Conservation (phyloP, 164 flowering plant genomes). For the Kingdonia uniflora region DNA sequence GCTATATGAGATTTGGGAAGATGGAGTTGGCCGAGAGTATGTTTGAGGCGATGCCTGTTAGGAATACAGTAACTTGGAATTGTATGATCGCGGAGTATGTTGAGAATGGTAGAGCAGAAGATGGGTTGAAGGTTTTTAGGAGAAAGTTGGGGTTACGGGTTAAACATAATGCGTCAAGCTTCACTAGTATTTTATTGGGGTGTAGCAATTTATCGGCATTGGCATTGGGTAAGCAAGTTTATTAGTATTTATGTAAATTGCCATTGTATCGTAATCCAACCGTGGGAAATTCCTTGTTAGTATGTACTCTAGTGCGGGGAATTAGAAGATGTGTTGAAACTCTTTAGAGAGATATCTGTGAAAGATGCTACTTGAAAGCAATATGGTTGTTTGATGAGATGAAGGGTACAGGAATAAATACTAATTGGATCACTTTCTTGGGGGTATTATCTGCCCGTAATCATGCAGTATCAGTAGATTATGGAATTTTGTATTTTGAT, state of each 20-base stretch:
- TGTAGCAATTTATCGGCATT: slow-evolving; percentile 14
- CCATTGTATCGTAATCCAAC: slow-evolving; percentile 14
- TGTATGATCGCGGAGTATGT: slow-evolving; percentile 1
- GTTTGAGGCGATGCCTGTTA: not conserved
- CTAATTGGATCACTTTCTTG: not conserved
- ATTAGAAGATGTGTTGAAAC: slow-evolving; percentile 12
- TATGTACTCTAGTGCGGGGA: slow-evolving; percentile 41
- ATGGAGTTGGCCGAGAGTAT: not conserved
- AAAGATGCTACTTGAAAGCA: slow-evolving; percentile 21
- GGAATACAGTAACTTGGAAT: not conserved
- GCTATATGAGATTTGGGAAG: not conserved
- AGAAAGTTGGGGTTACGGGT: not conserved
- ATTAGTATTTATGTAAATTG: slow-evolving; percentile 18
- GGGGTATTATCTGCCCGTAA: not conserved
- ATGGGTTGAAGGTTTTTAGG: not conserved
- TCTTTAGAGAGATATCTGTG: slow-evolving; percentile 16
- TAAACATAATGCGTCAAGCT: not conserved
- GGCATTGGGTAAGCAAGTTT: slow-evolving; percentile 29
- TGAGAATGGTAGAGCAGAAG: not conserved
- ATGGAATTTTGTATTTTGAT: not conserved
- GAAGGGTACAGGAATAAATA: not conserved
- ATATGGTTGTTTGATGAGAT: not conserved
- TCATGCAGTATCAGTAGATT: not conserved
- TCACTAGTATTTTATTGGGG: not conserved
- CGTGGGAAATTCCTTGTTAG: slow-evolving; percentile 19